Base-by-base conservation (phyloP, 1,284 basidiomycete genomes). In the Cutaneotrichosporon sp. region DNA sequence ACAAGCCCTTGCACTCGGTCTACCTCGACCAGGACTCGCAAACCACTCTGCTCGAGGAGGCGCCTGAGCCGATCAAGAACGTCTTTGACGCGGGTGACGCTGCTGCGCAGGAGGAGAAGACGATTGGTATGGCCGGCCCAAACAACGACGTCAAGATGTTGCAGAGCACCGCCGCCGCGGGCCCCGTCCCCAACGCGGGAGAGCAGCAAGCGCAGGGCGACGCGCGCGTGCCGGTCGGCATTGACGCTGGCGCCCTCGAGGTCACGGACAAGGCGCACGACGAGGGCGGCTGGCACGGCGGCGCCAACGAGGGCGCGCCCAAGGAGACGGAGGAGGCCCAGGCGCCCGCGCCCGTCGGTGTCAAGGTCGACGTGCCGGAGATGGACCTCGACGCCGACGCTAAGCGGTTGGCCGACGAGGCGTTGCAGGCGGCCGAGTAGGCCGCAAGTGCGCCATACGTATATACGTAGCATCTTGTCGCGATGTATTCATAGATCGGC, bases 261-360 rank as follows among this genome's bases (percentile, higher is more conserved):
- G 76, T 77, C 36, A 80, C 78, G 13, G 76, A 68, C 51, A 69
- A 61, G 5, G 73, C 62, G 30, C 69, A 72, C 60, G 72, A 76
- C 61, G 78, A 73, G 30, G 77, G 78, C 21, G 78, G 79, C 49
- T 81, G 80, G 80, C 78, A 80, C 56, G 80, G 80, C 42, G 80
- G 76, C 59, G 79, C 79, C 0, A 79, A 81, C 64, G 80, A 79
- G 56, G 74, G 70, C 58, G 65, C 65, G 58, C 64, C 63, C 42
- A 31, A 65, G 7, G 57, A 59, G 32, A 53, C 60, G 34, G 30
- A 62, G 36, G 56, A 59, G 14, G 26, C 42, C 34, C 50, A 50
- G 60, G 40, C 26, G 26, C 3, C 26, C 3, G 7, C 52, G 22
- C 72, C 70, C 1, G 58, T 65, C 4, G 72, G 69, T 9, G 71